phyloP scores from a whole-genome alignment of 768 basidiomycete genomes.

The Cystobasidiopsis lactophilus region DNA sequence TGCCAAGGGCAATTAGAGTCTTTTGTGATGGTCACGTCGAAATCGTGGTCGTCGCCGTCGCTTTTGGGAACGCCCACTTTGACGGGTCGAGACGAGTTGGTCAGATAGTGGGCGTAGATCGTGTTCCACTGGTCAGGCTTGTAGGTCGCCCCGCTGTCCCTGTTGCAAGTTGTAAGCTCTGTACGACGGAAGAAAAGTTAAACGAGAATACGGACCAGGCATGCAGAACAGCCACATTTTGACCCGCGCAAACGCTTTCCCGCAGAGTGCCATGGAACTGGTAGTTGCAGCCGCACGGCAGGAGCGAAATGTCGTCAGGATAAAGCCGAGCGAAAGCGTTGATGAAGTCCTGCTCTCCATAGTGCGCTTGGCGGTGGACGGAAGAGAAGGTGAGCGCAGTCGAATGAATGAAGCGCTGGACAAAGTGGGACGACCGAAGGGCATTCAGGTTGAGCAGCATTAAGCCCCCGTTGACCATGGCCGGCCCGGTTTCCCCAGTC shows the following conservation, averaged over 20 bases:
- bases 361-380: constrained; percentile 1
- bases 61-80: constrained; percentile 6
- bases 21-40: too few relatives aligned
- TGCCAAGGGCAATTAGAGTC: constrained; percentile 13
- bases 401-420: constrained; percentile 13
- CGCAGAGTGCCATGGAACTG: constrained; percentile 11
- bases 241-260: constrained; percentile 12
- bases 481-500: constrained; percentile 8
- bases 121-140: too few relatives aligned
- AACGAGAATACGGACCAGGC: constrained; percentile 5
- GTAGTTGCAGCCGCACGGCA: constrained; percentile 17
- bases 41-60: constrained; percentile 7
- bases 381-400: constrained; percentile 11
- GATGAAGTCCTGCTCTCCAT: constrained; percentile 17
- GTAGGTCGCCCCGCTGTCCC: constrained; percentile 10
- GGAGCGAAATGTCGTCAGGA: constrained; percentile 10
- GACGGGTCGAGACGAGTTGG: not conserved
- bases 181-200: not conserved
- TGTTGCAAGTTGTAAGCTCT: not conserved
- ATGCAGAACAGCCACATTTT: constrained; percentile 12
- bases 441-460: constrained; percentile 7
- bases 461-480: constrained; percentile 15
- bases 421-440: constrained; percentile 10
- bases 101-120: too few relatives aligned
- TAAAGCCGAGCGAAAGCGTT: constrained; percentile 15